A percentile compares a stretch with the other conserved stretches of the same genome.
These are phyloP conservation scores for Priceomyces medius DNA, from an alignment of 805 yeast genomes.

Conservation along the genomic window DNA sequence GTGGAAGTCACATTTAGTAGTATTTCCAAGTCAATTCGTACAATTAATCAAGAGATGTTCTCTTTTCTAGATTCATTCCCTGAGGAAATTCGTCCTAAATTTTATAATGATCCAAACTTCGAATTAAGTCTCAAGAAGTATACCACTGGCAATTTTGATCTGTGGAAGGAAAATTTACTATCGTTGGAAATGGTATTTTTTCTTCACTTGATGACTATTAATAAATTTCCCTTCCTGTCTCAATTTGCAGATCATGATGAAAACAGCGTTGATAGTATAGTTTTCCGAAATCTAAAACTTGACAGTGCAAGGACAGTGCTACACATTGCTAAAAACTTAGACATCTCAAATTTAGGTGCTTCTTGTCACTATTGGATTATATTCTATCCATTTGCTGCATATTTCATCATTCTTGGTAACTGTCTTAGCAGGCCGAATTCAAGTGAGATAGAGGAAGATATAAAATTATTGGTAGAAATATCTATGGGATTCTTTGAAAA, in stretches of 20 bases:
- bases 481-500: conserved; percentile 15
- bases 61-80: conserved; percentile 19
- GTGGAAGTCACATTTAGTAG: conserved; percentile 17
- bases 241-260: conserved; percentile 15
- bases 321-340: conserved; percentile 21
- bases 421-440: conserved; percentile 30
- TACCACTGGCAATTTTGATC: not conserved
- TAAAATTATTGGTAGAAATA: conserved; percentile 26
- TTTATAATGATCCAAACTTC: conserved; percentile 34
- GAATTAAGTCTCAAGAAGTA: not conserved
- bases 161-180: conserved; percentile 16
- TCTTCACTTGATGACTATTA: conserved; percentile 36
- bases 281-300: conserved; percentile 29
- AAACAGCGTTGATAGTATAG: conserved; percentile 13
- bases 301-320: conserved; percentile 40
- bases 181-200: conserved; percentile 31
- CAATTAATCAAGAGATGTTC: conserved; percentile 29
- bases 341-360: conserved; percentile 16
- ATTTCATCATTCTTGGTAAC: conserved; percentile 25
- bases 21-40: conserved; percentile 21
- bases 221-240: conserved; percentile 30
- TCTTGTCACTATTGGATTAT: conserved; percentile 32
- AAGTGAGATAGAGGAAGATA: conserved; percentile 27
- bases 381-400: conserved; percentile 33
- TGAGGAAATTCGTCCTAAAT: conserved; percentile 25